These are phyloP conservation scores for Colletotrichum chrysophilum DNA, from an alignment of 2,329 filamentous ascomycete species.

Conservation along the genomic window DNA sequence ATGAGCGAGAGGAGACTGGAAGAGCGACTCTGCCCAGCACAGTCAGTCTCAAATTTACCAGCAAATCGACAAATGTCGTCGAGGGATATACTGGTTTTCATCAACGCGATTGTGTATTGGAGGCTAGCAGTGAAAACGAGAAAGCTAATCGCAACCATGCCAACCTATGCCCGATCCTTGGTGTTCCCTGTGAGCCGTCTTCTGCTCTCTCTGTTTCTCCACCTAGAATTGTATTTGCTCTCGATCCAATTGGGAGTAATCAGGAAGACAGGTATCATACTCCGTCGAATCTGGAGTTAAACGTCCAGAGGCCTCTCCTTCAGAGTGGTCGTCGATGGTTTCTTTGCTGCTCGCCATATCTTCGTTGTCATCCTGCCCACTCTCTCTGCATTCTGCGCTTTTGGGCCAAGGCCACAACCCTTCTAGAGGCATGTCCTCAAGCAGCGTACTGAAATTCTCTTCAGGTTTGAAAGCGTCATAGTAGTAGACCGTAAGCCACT, in stretches of 20 bases:
- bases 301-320: background rate
- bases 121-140: background rate
- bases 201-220: background rate
- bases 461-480: background rate
- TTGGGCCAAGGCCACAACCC: background rate
- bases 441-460: background rate
- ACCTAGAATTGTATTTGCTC: background rate
- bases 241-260: background rate
- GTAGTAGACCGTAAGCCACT: background rate
- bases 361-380: background rate
- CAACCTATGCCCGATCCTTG: background rate
- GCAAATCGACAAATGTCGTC: background rate
- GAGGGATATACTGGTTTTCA: background rate
- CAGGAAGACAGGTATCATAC: background rate
- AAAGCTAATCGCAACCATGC: background rate
- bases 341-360: background rate
- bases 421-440: background rate
- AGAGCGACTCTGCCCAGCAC: background rate
- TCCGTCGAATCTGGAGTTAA: background rate
- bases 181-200: background rate
- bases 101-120: background rate
- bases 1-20: background rate
- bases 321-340: background rate
- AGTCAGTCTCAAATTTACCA: background rate
- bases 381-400: background rate